Evolutionary conservation across 2,329 filamentous ascomycete species (phyloP).

Genomic region (Cladobotryum protrusum): DNA sequence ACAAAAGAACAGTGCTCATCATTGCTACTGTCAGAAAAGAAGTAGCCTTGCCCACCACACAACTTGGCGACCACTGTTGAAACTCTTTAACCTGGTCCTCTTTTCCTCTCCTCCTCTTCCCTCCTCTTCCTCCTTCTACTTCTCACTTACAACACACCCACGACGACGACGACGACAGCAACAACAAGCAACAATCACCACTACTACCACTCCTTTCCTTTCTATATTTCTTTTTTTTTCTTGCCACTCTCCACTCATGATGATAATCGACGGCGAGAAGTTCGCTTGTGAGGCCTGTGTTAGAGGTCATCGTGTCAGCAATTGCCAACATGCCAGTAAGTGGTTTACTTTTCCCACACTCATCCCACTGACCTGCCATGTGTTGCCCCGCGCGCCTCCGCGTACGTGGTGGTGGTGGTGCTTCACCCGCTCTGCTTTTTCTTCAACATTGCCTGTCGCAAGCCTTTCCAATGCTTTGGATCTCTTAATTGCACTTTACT

Average conservation of each 20-base stretch:
- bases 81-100: too few relatives aligned
- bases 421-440: neutral
- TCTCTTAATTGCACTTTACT: neutral
- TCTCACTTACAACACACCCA: too few relatives aligned
- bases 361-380: neutral
- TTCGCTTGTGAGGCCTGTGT: conserved; percentile 98
- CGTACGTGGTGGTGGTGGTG: neutral
- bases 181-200: too few relatives aligned
- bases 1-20: too few relatives aligned
- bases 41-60: too few relatives aligned
- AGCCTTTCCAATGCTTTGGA: neutral
- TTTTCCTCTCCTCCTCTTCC: too few relatives aligned
- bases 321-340: conserved; percentile 92
- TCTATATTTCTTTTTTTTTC: too few relatives aligned
- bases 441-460: neutral
- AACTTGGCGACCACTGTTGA: too few relatives aligned
- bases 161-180: too few relatives aligned
- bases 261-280: conserved; percentile 93
- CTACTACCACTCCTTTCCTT: too few relatives aligned
- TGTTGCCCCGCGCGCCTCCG: conserved; percentile 8
- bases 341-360: conserved; percentile 20
- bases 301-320: conserved; percentile 96
- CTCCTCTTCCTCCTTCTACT: too few relatives aligned
- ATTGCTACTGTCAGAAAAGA: too few relatives aligned
- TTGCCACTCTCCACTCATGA: conserved; percentile 29